Conservation (phyloP, 148 eudicot genomes). For the Pharnaceum exiguum region DNA sequence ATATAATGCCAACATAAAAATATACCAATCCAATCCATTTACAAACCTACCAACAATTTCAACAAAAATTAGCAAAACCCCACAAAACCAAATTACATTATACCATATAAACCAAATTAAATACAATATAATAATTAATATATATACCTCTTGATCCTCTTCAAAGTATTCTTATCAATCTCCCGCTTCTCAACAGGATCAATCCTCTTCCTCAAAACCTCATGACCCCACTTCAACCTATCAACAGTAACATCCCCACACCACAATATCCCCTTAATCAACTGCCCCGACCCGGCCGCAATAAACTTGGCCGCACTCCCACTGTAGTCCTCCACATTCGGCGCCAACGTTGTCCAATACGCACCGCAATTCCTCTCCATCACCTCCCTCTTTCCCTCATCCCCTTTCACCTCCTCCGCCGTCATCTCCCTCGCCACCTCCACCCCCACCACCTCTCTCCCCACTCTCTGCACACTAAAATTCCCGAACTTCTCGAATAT, state of each 20-base stretch:
- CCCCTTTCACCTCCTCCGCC: constrained; percentile 44
- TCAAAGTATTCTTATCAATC: constrained; percentile 59
- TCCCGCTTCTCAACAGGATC: constrained; percentile 35
- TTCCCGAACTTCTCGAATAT: constrained; percentile 47
- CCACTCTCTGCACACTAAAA: constrained; percentile 54
- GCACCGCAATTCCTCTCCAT: constrained; percentile 77
- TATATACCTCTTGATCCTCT: constrained; percentile 65
- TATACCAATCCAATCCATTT: no score
- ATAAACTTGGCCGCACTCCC: constrained; percentile 65
- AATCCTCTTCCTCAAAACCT: constrained; percentile 58
- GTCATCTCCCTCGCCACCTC: constrained; percentile 42
- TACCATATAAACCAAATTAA: neutral
- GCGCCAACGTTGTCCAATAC: constrained; percentile 96
- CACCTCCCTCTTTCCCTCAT: constrained; percentile 42
- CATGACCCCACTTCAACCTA: constrained; percentile 83
- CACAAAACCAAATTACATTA: neutral
- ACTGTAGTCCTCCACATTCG: constrained; percentile 94
- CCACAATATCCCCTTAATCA: constrained; percentile 93
- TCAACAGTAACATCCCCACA: constrained; percentile 96
- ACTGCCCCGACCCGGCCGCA: constrained; percentile 76
- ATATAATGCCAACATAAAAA: no score
- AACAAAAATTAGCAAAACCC: neutral
- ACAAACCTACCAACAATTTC: neutral
- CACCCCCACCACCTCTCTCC: constrained; percentile 35
- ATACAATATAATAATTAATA: neutral